Evolutionary conservation across 305 asterid species (phyloP), one percentile per base, ranked within the genome.

Genomic region (Nicotiana rustica): DNA sequence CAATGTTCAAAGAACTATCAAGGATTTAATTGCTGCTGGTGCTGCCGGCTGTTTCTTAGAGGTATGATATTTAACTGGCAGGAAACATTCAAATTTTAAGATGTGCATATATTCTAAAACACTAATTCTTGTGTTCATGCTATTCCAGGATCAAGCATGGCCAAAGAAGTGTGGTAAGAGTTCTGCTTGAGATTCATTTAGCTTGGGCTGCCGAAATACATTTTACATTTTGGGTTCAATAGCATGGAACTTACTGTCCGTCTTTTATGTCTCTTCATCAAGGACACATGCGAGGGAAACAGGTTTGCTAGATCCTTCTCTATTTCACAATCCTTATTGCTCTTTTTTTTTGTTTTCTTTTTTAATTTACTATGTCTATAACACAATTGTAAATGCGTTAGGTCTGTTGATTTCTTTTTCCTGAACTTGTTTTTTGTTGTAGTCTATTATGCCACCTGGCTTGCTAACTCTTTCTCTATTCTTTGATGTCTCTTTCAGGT

Each of bases 201-300:
- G 4, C 17, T 77, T 77, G 14, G 31, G 55, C 81, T 14, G 67
- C 3, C 17, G 21, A 77, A 57, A 77, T 13, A n/a, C 10, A 19
- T 60, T 36, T 21, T 29, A n/a, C 31, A 6, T 60, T 18, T 33
- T 59, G 61, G 13, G 7, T 69, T 4, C 19, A 60, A 33, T 60
- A 33, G 35, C 21, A 9, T n/a, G 71, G 49, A 19, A 31, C 55
- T 56, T 17, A n/a, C 61, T 44, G 33, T n/a, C 5, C 14, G 25
- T 18, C n/a, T 3, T 55, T 55, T n/a, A 31, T 52, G 12, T 33
- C 41, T 29, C 60, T 25, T 73, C 18, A 6, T 0, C 52, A 35
- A 82, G 85, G 85, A 18, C 85, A 82, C 31, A 82, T 82, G 85
- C 82, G 69, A 41, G 85, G 85, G 41, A 76, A 82, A 71, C 84